Percentiles rank a stretch among this genome's conserved stretches.
phyloP scores from a whole-genome alignment of 371 early-diverging fungal genomes.

The Apophysomyces elegans region DNA sequence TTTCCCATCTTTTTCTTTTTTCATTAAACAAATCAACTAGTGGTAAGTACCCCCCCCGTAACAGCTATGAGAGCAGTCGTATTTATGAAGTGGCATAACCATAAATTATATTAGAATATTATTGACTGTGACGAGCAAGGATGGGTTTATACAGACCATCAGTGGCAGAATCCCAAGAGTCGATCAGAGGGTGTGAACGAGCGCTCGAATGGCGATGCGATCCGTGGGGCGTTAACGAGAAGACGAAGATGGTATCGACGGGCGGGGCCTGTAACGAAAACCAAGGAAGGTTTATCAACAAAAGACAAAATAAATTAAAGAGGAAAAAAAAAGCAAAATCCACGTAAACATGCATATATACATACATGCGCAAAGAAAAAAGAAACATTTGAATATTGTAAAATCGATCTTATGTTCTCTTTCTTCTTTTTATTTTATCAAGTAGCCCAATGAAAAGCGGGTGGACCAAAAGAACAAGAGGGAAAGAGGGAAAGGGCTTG shows the following conservation, averaged over 20 bases:
- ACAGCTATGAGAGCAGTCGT: too few species aligned
- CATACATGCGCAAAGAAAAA: neutral
- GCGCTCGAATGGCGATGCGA: slow-evolving; percentile 7
- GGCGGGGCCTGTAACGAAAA: slow-evolving; percentile 15
- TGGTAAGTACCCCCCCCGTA: slow-evolving; percentile 13
- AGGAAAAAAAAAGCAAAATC: neutral
- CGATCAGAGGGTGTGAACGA: slow-evolving; percentile 18
- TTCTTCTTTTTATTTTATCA: neutral
- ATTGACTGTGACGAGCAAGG: slow-evolving; percentile 38
- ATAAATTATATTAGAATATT: slow-evolving; percentile 7
- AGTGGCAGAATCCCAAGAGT: slow-evolving; percentile 31
- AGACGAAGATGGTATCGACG: slow-evolving; percentile 31
- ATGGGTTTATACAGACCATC: slow-evolving; percentile 41
- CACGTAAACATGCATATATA: neutral
- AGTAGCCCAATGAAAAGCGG: neutral
- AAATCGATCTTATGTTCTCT: neutral
- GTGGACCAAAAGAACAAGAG: neutral
- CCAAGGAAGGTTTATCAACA: neutral
- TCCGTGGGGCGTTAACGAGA: slow-evolving; percentile 24
- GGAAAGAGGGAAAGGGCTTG: neutral
- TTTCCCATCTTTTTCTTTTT: slow-evolving; percentile 2
- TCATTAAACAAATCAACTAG: neutral
- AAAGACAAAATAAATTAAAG: too few species aligned
- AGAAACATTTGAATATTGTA: neutral
- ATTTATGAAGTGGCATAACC: too few species aligned